phyloP scores from a whole-genome alignment of 2,329 filamentous ascomycete species.

The Trichoderma atrobrunneum region DNA sequence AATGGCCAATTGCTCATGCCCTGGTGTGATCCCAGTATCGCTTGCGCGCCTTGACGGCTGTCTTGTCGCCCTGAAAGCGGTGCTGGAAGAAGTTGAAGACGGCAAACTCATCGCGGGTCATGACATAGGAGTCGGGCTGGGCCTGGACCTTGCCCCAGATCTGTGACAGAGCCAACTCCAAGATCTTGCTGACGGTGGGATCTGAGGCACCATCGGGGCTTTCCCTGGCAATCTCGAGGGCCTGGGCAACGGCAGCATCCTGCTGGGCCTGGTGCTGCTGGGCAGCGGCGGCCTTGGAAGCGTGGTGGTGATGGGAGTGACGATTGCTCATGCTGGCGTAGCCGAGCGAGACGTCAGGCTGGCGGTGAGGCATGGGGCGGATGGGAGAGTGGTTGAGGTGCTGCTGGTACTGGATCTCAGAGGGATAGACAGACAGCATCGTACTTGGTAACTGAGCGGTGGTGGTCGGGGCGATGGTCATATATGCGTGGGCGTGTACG shows the following conservation, averaged over 20 bases:
- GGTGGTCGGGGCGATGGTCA: slow-evolving; percentile 17
- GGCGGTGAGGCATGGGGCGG: slow-evolving; percentile 27
- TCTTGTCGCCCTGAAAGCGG: slow-evolving; percentile 55
- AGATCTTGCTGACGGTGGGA: slow-evolving; percentile 58
- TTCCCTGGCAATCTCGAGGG: slow-evolving; percentile 73
- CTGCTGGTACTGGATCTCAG: slow-evolving; percentile 20
- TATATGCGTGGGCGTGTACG: slow-evolving; percentile 20
- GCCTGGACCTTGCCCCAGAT: slow-evolving; percentile 67
- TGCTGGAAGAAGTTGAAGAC: slow-evolving; percentile 82
- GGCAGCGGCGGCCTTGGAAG: slow-evolving; percentile 24
- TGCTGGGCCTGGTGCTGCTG: slow-evolving; percentile 26
- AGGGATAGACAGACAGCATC: slow-evolving; percentile 26
- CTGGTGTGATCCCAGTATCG: slow-evolving; percentile 52
- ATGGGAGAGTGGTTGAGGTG: slow-evolving; percentile 15
- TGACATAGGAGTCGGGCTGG: slow-evolving; percentile 67
- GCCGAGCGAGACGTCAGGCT: slow-evolving; percentile 22
- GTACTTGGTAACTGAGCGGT: slow-evolving; percentile 6
- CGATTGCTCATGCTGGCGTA: slow-evolving; percentile 13
- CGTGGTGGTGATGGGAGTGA: slow-evolving; percentile 20
- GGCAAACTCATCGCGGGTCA: slow-evolving; percentile 75
- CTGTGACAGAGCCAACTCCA: slow-evolving; percentile 61
- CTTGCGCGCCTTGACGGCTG: slow-evolving; percentile 47
- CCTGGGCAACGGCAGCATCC: slow-evolving; percentile 56
- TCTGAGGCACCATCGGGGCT: slow-evolving; percentile 65
- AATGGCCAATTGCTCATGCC: slow-evolving; percentile 27